phyloP scores from a whole-genome alignment of 1,139 yeast genomes.

The Tardiomyces digboiensis region DNA sequence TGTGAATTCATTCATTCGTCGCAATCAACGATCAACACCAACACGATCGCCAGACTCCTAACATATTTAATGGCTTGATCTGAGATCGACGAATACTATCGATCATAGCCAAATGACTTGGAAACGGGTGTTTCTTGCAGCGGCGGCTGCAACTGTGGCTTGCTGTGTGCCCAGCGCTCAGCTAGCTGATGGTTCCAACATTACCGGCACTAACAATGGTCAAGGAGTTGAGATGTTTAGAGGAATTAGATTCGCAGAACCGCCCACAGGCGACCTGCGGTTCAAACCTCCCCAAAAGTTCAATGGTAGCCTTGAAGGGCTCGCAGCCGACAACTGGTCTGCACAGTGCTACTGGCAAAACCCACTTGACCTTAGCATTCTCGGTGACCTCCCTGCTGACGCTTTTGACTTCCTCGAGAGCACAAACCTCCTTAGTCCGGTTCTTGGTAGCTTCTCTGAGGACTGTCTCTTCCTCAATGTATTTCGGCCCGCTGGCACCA shows the following conservation, averaged over 20 bases:
- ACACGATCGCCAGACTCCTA: too few species aligned
- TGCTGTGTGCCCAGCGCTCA: not conserved
- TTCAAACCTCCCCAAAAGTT: conserved; percentile 15
- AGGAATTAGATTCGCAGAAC: conserved; percentile 20
- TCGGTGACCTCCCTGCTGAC: not conserved
- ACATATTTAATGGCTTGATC: too few species aligned
- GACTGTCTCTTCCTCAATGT: conserved; percentile 22
- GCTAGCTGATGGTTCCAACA: not conserved
- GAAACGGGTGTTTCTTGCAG: too few species aligned
- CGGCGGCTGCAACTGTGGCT: too few species aligned
- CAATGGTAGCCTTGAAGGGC: conserved; percentile 6
- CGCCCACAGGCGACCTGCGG: conserved; percentile 16
- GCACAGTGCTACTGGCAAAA: not conserved
- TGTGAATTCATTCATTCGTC: too few species aligned
- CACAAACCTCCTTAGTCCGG: not conserved
- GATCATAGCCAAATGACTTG: too few species aligned
- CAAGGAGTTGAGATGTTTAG: conserved; percentile 12
- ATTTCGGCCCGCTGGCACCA: conserved; percentile 14
- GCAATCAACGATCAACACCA: too few species aligned
- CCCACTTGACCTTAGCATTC: not conserved
- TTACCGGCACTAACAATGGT: not conserved
- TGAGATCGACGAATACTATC: too few species aligned
- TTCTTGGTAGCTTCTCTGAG: conserved; percentile 9
- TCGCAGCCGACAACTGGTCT: not conserved
- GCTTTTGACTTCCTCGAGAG: not conserved